Evolutionary conservation across 2,329 filamentous ascomycete species (phyloP), one percentile per base, ranked within the genome.

Genomic region (Talaromyces albobiverticillius): DNA sequence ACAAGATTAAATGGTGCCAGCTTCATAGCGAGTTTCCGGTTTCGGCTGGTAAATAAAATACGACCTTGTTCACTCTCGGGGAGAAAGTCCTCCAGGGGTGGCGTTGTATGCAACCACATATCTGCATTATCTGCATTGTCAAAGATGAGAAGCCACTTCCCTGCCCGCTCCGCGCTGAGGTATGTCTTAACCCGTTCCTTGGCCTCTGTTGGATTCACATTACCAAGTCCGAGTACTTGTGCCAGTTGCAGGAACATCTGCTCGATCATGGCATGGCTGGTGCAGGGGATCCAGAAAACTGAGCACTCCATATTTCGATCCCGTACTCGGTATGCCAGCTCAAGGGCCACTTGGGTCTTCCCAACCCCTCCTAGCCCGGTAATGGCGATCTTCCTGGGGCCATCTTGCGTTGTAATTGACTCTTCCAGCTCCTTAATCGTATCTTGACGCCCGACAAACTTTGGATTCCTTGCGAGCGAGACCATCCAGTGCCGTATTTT

Each of bases 41-140:
- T 67, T 11, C 67, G 57, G 1, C 63, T 68, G 0, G 69, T 73
- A 18, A 72, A 63, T 0, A 72, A 25, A 42, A 71, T 62, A 38
- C 16, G 32, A 0, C 62, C 63, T 45, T 65, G 56, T 0, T 61
- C 29, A 29, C 54, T 64, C 3, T 36, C 23, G 11, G 64, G 65
- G 6, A 67, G 52, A 38, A 54, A 60, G 1, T 51, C 9, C 22
- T 51, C 54, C 0, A 63, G 47, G 2, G 55, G 22, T 5, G 52
- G 48, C 34, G 14, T 14, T 20, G 47, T 3, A 10, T 45, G 25
- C n/a, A n/a, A n/a, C 22, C 51, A 57, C 40, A 62, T 51, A 22
- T 62, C 58, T 6, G 51, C 45, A 51, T 63, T 59, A 52, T 64
- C 62, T n/a, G 60, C 61, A 51, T 62, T 64, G 22, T 64, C 61